Conservation (phyloP, 306 rosid species). For the Erythrophleum fordii region DNA sequence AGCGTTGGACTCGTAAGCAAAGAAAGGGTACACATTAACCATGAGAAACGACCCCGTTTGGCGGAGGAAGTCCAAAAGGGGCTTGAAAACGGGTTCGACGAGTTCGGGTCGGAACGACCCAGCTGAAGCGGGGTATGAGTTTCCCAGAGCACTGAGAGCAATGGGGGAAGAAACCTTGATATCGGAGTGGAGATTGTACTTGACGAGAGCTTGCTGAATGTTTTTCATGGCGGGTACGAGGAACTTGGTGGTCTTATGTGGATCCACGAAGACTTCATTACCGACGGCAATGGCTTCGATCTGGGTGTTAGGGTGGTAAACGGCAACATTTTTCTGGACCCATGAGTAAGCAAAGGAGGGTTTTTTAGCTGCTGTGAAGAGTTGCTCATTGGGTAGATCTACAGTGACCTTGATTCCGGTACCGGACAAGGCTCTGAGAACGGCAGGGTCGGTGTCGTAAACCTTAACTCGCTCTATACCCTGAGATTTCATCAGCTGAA, state of each 20-base stretch:
- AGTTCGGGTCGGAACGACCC: slow-evolving; percentile 91
- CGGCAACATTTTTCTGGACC: slow-evolving; percentile 78
- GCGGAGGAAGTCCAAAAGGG: slow-evolving; percentile 77
- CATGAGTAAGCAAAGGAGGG: slow-evolving; percentile 73
- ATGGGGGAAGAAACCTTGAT: slow-evolving; percentile 92
- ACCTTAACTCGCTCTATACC: slow-evolving; percentile 75
- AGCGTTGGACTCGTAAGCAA: slow-evolving; percentile 90
- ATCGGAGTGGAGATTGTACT: slow-evolving; percentile 55
- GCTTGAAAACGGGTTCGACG: slow-evolving; percentile 65
- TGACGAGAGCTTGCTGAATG: slow-evolving; percentile 70
- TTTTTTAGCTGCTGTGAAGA: slow-evolving; percentile 63
- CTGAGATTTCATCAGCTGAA: slow-evolving; percentile 66
- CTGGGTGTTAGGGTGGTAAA: slow-evolving; percentile 73
- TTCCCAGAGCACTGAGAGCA: slow-evolving; percentile 80
- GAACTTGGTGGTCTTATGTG: slow-evolving; percentile 66
- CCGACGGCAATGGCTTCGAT: slow-evolving; percentile 98
- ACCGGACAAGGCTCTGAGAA: slow-evolving; percentile 72
- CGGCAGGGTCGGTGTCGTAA: slow-evolving; percentile 90
- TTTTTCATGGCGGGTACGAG: slow-evolving; percentile 92
- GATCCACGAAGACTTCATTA: slow-evolving; percentile 90
- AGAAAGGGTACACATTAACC: slow-evolving; percentile 95
- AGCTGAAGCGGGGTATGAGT: slow-evolving; percentile 86
- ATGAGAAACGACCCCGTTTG: slow-evolving; percentile 81
- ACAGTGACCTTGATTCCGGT: slow-evolving; percentile 80
- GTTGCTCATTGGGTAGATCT: slow-evolving; percentile 89